Conservation (phyloP, 169 alveolate genomes). For the Plasmodium malariae region DNA sequence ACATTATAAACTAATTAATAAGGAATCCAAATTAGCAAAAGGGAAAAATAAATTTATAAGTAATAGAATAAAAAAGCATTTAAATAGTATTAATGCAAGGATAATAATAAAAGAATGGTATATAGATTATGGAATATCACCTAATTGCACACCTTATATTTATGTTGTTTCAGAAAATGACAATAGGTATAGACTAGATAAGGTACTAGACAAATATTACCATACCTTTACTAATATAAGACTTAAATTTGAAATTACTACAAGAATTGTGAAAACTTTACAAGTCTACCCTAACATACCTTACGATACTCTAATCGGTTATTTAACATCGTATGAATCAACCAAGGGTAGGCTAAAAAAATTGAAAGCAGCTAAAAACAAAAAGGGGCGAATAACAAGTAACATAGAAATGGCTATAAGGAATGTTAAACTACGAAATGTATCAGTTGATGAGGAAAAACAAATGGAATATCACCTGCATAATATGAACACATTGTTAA, state of each 20-base stretch:
- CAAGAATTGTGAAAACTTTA: constrained; percentile 19
- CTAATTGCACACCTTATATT: constrained; percentile 26
- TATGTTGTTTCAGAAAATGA: constrained; percentile 29
- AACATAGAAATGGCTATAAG: background rate
- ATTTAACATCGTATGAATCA: constrained; percentile 15
- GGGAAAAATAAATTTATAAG: constrained; percentile 22
- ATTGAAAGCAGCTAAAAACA: background rate
- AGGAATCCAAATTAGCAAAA: background rate
- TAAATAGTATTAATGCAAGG: constrained; percentile 18
- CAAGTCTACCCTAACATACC: constrained; percentile 19
- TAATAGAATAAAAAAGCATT: constrained; percentile 29
- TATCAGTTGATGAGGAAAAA: background rate
- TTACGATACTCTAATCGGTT: constrained; percentile 7
- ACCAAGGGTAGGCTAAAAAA: background rate
- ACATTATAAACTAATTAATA: no score
- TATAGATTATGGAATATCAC: constrained; percentile 25
- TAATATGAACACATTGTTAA: background rate
- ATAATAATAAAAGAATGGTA: constrained; percentile 42
- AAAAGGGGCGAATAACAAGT: background rate
- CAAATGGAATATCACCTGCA: no score
- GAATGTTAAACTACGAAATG: background rate
- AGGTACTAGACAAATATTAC: constrained; percentile 5
- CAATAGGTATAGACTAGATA: constrained; percentile 17
- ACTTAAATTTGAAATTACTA: constrained; percentile 36
- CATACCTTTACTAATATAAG: constrained; percentile 16